Evolutionary conservation across 2,329 filamentous ascomycete species (phyloP).

Genomic region (Colletotrichum sp.): DNA sequence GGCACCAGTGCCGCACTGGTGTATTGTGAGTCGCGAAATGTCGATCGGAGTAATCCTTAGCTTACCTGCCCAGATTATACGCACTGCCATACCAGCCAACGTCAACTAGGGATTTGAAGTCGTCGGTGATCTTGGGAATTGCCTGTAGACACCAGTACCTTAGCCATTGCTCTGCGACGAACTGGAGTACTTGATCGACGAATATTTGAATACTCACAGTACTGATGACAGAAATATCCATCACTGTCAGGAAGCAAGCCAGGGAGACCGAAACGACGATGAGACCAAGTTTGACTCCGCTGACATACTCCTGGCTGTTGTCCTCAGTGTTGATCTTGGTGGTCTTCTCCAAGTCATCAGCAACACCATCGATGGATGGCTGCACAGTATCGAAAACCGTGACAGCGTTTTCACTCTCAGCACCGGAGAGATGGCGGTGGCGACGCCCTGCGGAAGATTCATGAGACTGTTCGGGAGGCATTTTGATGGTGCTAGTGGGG

Average conservation of each 20-base stretch:
- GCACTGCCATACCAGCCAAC: neutral
- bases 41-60: rapidly evolving
- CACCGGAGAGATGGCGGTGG: neutral
- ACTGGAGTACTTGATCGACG: neutral
- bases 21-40: neutral
- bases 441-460: neutral
- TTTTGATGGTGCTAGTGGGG: neutral
- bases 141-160: rapidly evolving
- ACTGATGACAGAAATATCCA: neutral
- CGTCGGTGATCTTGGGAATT: neutral
- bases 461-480: neutral
- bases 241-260: neutral
- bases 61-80: neutral
- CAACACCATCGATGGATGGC: neutral
- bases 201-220: neutral
- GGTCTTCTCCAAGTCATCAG: neutral
- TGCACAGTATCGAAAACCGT: neutral
- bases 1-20: neutral
- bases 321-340: rapidly evolving
- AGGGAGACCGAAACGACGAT: neutral
- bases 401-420: neutral
- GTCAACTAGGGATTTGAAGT: neutral
- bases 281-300: neutral
- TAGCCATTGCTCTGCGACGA: neutral
- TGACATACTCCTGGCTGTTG: neutral